These are phyloP conservation scores for Psilocybe tampanensis DNA, from an alignment of 768 basidiomycete species.

Conservation along the genomic window DNA sequence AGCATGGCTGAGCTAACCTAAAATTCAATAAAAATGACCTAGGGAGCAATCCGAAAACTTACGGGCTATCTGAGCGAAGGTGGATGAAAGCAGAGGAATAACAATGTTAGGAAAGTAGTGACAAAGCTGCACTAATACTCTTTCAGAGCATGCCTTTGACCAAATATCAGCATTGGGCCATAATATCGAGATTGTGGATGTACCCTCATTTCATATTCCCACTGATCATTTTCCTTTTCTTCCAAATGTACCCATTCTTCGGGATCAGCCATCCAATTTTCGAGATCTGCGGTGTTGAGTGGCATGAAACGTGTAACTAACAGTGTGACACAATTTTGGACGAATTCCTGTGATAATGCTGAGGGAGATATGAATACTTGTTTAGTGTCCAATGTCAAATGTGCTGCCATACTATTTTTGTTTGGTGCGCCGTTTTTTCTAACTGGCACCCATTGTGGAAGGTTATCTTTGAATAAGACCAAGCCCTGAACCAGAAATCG, in stretches of 20 bases:
- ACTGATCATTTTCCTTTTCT: slow-evolving; percentile 87
- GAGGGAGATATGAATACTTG: slow-evolving; percentile 4
- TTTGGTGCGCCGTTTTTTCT: slow-evolving; percentile 63
- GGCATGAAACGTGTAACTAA: slow-evolving; percentile 87
- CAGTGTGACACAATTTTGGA: slow-evolving; percentile 71
- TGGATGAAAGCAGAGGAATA: slow-evolving; percentile 60
- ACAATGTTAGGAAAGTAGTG: slow-evolving; percentile 72
- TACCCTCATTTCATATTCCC: slow-evolving; percentile 93
- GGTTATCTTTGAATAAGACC: slow-evolving; percentile 83
- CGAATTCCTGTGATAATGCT: slow-evolving; percentile 72
- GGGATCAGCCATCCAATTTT: slow-evolving; percentile 84
- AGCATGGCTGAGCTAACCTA: slow-evolving; percentile 45
- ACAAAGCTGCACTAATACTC: slow-evolving; percentile 83
- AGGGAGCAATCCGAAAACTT: slow-evolving; percentile 18
- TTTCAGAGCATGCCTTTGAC: slow-evolving; percentile 85
- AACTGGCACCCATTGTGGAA: slow-evolving; percentile 74
- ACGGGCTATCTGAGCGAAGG: slow-evolving; percentile 68
- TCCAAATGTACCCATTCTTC: slow-evolving; percentile 95
- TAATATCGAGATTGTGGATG: slow-evolving; percentile 22
- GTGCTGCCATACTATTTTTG: slow-evolving; percentile 48
- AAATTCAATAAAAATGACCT: background rate
- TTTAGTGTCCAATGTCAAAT: background rate
- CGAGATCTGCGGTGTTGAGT: slow-evolving; percentile 77
- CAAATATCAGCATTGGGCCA: background rate
- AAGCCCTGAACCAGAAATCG: slow-evolving; percentile 83